Evolutionary conservation across 78 protist species (phyloP).

Genomic region (Dictyostelium capitatum): DNA sequence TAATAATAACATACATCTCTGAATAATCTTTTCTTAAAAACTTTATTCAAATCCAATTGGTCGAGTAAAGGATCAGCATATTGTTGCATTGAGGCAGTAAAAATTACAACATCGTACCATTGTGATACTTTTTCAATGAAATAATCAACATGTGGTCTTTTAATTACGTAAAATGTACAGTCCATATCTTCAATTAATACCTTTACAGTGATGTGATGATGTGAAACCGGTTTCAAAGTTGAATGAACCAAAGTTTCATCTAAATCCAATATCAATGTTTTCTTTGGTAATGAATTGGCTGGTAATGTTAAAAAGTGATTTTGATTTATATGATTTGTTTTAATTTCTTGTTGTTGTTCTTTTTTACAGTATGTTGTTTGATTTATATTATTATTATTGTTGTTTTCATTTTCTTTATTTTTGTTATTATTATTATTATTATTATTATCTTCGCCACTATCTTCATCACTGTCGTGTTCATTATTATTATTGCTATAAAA

Average conservation of each 20-base stretch:
- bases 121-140: conserved; percentile 84
- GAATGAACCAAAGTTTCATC: conserved; percentile 94
- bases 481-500: not conserved
- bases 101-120: conserved; percentile 91
- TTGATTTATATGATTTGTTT: conserved; percentile 5
- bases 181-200: conserved; percentile 73
- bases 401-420: not conserved
- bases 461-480: not conserved
- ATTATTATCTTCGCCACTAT: not conserved
- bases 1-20: conserved; percentile 28
- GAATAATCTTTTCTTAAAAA: conserved; percentile 62
- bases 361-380: not conserved
- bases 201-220: conserved; percentile 68
- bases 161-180: conserved; percentile 87
- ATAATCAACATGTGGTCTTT: conserved; percentile 87
- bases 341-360: conserved; percentile 31
- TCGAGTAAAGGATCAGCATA: conserved; percentile 91
- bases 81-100: conserved; percentile 88
- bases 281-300: conserved; percentile 19
- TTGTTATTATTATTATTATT: not conserved
- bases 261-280: conserved; percentile 91
- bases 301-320: not conserved
- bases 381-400: not conserved
- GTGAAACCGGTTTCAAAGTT: conserved; percentile 66
- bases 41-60: conserved; percentile 63